A percentile compares a stretch with the other conserved stretches of the same genome.
phyloP scores from a whole-genome alignment of 106 monocot genomes.

The Iris macrosiphon region DNA sequence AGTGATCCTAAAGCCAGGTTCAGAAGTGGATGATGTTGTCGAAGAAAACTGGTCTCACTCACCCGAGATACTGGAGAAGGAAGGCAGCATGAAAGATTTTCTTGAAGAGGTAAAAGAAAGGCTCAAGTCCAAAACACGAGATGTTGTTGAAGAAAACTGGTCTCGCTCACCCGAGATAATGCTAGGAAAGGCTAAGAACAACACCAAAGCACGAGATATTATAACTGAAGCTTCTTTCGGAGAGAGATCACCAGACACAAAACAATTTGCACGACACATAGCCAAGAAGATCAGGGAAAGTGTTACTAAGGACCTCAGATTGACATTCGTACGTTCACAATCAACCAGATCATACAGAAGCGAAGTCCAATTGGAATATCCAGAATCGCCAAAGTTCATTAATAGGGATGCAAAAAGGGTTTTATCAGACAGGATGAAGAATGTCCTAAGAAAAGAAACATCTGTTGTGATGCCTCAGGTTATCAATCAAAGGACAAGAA shows the following conservation, averaged over 20 bases:
- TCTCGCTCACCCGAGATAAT: too few species aligned
- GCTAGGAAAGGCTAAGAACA: conserved; percentile 38
- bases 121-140: conserved; percentile 63
- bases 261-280: conserved; percentile 39
- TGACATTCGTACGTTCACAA: conserved; percentile 23
- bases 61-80: conserved; percentile 28
- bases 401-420: conserved; percentile 40
- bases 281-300: conserved; percentile 68
- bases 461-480: conserved; percentile 12
- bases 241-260: conserved; percentile 25
- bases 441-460: conserved; percentile 39
- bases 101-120: conserved; percentile 84
- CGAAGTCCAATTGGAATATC: conserved; percentile 15
- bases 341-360: conserved; percentile 40
- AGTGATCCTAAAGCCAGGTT: conserved; percentile 66
- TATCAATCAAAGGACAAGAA: conserved; percentile 11
- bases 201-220: conserved; percentile 1
- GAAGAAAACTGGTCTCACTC: conserved; percentile 38
- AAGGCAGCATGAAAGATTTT: conserved; percentile 53
- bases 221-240: conserved; percentile 7
- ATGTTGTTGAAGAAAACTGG: too few species aligned
- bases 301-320: conserved; percentile 35
- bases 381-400: conserved; percentile 26
- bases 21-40: conserved; percentile 31
- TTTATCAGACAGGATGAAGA: conserved; percentile 48